These are phyloP conservation scores for Populus davidiana DNA, from an alignment of 345 rosid species.

Conservation along the genomic window DNA sequence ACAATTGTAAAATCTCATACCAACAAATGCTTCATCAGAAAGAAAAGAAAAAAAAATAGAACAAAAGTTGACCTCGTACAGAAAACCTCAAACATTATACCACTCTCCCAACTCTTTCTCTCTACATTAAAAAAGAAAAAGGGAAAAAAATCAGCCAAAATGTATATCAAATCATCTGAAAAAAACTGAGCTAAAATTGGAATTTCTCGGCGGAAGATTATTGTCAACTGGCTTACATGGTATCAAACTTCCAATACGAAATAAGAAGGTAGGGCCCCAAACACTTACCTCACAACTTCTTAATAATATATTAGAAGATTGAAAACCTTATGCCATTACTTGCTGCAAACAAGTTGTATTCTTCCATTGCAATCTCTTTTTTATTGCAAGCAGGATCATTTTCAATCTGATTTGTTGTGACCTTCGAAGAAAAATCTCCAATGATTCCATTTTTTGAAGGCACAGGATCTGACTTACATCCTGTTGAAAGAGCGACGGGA, in stretches of 20 bases:
- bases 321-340: conserved; percentile 66
- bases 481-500: conserved; percentile 61
- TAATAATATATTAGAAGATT: conserved; percentile 39
- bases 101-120: conserved; percentile 35
- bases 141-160: conserved; percentile 16
- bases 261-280: conserved; percentile 35
- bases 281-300: conserved; percentile 38
- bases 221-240: conserved; percentile 34
- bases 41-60: conserved; percentile 2
- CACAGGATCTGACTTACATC: conserved; percentile 37
- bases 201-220: conserved; percentile 38
- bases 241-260: conserved; percentile 36
- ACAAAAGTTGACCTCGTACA: conserved; percentile 22
- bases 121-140: conserved; percentile 8
- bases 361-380: conserved; percentile 53
- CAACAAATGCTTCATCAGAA: conserved; percentile 23
- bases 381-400: conserved; percentile 45
- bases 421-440: conserved; percentile 47
- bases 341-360: conserved; percentile 86
- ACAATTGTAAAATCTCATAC: neutral
- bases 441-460: conserved; percentile 39
- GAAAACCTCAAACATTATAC: conserved; percentile 27
- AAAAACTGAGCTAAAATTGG: conserved; percentile 33
- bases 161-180: conserved; percentile 30
- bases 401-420: conserved; percentile 45